Evolutionary conservation across 192 early-diverging fungal genomes (phyloP).

Genomic region (Coemansia sp.): DNA sequence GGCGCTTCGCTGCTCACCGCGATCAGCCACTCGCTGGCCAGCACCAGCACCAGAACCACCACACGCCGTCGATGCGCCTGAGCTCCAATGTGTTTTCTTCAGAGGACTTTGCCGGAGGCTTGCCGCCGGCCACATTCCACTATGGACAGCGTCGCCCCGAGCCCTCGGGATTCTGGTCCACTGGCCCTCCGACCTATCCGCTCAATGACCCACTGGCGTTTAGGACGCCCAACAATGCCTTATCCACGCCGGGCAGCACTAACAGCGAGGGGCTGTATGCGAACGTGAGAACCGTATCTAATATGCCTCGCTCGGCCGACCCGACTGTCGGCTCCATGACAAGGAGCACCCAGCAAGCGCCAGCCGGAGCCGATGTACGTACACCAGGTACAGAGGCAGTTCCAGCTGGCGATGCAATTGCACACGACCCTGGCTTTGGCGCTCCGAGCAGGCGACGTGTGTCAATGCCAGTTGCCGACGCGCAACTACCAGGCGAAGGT

Average conservation of each 20-base stretch:
- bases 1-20: not conserved
- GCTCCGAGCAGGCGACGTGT: not conserved
- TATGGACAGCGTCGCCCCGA: slow-evolving; percentile 9
- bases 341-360: not conserved
- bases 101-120: not conserved
- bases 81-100: not conserved
- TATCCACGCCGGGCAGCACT: slow-evolving; percentile 29
- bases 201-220: not conserved
- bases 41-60: slow-evolving; percentile 4
- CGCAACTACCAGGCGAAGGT: not conserved
- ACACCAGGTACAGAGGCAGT: no score
- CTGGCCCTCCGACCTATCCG: slow-evolving; percentile 8
- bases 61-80: not conserved
- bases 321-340: not conserved
- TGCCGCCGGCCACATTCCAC: not conserved
- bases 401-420: not conserved
- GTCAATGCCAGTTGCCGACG: not conserved
- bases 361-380: not conserved
- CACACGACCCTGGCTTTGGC: not conserved
- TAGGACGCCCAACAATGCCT: not conserved
- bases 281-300: slow-evolving; percentile 22
- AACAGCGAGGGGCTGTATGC: slow-evolving; percentile 31
- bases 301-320: not conserved
- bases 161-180: not conserved
- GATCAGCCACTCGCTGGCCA: not conserved